Evolutionary conservation across 805 yeast species (phyloP).

Genomic region (Kodamaea nitidulidarum): DNA sequence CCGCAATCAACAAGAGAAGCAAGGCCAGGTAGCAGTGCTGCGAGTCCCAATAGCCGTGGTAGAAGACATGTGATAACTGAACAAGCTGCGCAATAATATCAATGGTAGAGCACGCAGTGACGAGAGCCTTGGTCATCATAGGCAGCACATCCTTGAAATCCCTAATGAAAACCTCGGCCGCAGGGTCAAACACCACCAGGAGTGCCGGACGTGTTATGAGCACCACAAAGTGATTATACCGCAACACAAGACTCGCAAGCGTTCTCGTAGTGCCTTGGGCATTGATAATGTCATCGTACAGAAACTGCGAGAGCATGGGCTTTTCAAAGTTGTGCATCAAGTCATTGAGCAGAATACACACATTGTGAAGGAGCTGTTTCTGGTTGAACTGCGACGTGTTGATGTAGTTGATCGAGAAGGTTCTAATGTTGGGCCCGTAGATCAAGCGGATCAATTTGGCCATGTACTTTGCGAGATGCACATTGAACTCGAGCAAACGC

Average conservation of each 20-base stretch:
- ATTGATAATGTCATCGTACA: slow-evolving; percentile 18
- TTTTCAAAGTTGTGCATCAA: slow-evolving; percentile 30
- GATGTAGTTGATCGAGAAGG: slow-evolving; percentile 37
- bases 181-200: slow-evolving; percentile 26
- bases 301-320: slow-evolving; percentile 24
- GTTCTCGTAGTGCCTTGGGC: slow-evolving; percentile 18
- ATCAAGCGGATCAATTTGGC: slow-evolving; percentile 33
- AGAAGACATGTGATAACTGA: slow-evolving; percentile 25
- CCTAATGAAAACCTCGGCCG: slow-evolving; percentile 19
- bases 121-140: slow-evolving; percentile 26
- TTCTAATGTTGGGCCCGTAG: slow-evolving; percentile 39
- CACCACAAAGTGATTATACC: slow-evolving; percentile 33
- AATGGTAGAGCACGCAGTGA: slow-evolving; percentile 28
- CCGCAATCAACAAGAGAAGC: slow-evolving; percentile 25
- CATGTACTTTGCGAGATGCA: slow-evolving; percentile 36
- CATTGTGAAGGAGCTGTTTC: slow-evolving; percentile 28
- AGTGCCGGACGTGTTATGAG: slow-evolving; percentile 33
- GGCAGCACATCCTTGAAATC: slow-evolving; percentile 21
- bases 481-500: slow-evolving; percentile 32
- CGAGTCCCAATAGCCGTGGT: slow-evolving; percentile 38
- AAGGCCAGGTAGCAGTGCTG: slow-evolving; percentile 36
- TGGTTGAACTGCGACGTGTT: slow-evolving; percentile 39
- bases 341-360: slow-evolving; percentile 25
- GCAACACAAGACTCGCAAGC: slow-evolving; percentile 30
- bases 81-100: slow-evolving; percentile 28